Evolutionary conservation across 2,329 filamentous ascomycete species (phyloP).

Genomic region (Xylaria digitata): DNA sequence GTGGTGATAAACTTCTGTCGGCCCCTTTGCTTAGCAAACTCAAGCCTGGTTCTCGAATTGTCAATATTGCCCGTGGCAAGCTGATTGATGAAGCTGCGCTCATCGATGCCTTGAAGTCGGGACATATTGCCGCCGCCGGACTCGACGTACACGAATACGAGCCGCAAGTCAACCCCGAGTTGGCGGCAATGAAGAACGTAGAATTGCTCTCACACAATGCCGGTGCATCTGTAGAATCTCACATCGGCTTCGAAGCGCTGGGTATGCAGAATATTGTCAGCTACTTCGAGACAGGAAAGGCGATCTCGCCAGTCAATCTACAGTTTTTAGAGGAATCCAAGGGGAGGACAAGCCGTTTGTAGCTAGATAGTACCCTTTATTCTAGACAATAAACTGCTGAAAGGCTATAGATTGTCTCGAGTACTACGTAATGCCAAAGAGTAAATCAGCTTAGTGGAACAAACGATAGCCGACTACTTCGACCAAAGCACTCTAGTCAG

Average conservation of each 20-base stretch:
- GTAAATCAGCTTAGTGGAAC: no score
- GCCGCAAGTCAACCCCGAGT: constrained; percentile 56
- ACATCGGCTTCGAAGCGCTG: constrained; percentile 33
- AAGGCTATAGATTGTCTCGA: no score
- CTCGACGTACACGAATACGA: constrained; percentile 50
- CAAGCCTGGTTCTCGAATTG: constrained; percentile 59
- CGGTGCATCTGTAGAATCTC: constrained; percentile 32
- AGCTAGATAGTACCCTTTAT: neutral
- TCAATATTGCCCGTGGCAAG: constrained; percentile 56
- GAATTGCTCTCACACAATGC: constrained; percentile 33
- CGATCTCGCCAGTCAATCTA: constrained; percentile 34
- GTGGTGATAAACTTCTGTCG: constrained; percentile 42
- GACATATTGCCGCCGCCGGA: constrained; percentile 46
- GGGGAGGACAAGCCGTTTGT: constrained; percentile 25
- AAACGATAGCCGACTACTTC: no score
- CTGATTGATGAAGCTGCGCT: constrained; percentile 60
- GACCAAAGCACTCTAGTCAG: no score
- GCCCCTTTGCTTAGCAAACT: constrained; percentile 55
- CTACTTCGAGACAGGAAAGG: constrained; percentile 30
- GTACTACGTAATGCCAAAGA: no score
- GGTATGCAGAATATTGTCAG: constrained; percentile 36
- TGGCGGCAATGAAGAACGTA: constrained; percentile 46
- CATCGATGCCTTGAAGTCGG: constrained; percentile 44
- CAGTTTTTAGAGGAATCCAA: constrained; percentile 24
- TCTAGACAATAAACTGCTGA: neutral